Evolutionary conservation across 257 asterid species (phyloP), one percentile per base, ranked within the genome.

Genomic region (Prunella vulgaris): DNA sequence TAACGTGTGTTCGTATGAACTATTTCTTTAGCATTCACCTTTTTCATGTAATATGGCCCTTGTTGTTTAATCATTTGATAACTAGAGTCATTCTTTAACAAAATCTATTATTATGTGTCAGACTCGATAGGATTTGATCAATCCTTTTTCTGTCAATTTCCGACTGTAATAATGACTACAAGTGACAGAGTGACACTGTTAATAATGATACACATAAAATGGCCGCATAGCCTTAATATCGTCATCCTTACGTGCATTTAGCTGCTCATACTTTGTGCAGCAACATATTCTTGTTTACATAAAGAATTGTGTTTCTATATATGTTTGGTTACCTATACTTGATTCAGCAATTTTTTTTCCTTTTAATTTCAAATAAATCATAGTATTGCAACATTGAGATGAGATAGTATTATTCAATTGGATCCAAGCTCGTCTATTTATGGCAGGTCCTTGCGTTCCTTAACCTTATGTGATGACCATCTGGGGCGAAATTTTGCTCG

Each of bases 401-500:
- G 57, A 53, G 54, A 71, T 64, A 15, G 25, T 69, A 48, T 35
- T 20, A 35, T 71, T 68, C 28, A 17, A 67, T 58, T 57, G 74
- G 64, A 69, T 61, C 51, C 37, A 22, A 66, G 71, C 18, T 62
- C 66, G 32, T 73, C 12, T 22, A 18, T 59, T 73, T 15, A 66
- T 74, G 53, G 27, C 79, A 93, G 99, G 91, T 82, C 81, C 72
- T 70, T 94, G 80, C 77, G 72, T 42, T 84, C 97, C 3, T 76
- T 94, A 77, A 77, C 81, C 76, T 84, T 90, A 75, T 80, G 84
- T 60, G 97, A 88, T 74, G 83, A 78, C 78, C 86, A 78, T 27
- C 86, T 94, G 69, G 85, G 79, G 49, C 78, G 71, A 59, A 79
- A 75, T 69, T 83, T 87, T 63, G 96, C 87, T 12, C 80, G 75